Evolutionary conservation across 768 basidiomycete genomes (phyloP).

Genomic region (Lactarius akahatsu): DNA sequence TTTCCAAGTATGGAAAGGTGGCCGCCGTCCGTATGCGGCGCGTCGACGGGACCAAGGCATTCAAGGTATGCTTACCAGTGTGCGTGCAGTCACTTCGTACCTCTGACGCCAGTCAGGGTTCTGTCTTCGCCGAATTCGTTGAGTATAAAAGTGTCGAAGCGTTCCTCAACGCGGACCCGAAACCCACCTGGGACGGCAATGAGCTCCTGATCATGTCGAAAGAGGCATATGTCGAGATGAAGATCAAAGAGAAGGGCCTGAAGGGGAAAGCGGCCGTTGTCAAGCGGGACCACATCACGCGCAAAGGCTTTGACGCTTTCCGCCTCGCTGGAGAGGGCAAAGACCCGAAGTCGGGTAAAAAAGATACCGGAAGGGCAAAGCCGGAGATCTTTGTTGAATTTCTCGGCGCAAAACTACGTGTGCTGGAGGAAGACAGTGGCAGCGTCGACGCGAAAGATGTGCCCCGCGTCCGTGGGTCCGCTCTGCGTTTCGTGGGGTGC

Average conservation of each 20-base stretch:
- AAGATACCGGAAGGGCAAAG: constrained; percentile 36
- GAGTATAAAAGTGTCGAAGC: constrained; percentile 64
- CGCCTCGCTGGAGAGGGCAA: constrained; percentile 41
- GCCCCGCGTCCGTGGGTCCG: constrained; percentile 45
- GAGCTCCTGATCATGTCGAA: constrained; percentile 88
- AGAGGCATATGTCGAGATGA: constrained; percentile 92
- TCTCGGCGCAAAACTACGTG: constrained; percentile 66
- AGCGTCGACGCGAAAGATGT: constrained; percentile 46
- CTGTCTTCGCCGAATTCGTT: constrained; percentile 89
- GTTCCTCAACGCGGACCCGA: constrained; percentile 79
- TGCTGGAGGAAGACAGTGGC: constrained; percentile 56
- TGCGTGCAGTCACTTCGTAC: neutral
- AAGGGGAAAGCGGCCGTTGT: constrained; percentile 65
- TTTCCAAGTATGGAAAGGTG: constrained; percentile 70
- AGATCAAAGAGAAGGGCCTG: constrained; percentile 91
- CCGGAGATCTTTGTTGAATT: constrained; percentile 73
- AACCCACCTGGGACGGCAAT: constrained; percentile 74
- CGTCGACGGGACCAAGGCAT: constrained; percentile 70
- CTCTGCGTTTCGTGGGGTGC: constrained; percentile 50
- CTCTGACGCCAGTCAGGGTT: constrained; percentile 52
- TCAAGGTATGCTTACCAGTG: constrained; percentile 62
- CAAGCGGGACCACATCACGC: constrained; percentile 53
- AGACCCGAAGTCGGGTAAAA: constrained; percentile 35
- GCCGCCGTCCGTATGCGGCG: constrained; percentile 89
- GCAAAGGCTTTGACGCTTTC: constrained; percentile 77